These are phyloP conservation scores for Coemansia sp. DNA, from an alignment of 192 early-diverging fungal species.

Conservation along the genomic window DNA sequence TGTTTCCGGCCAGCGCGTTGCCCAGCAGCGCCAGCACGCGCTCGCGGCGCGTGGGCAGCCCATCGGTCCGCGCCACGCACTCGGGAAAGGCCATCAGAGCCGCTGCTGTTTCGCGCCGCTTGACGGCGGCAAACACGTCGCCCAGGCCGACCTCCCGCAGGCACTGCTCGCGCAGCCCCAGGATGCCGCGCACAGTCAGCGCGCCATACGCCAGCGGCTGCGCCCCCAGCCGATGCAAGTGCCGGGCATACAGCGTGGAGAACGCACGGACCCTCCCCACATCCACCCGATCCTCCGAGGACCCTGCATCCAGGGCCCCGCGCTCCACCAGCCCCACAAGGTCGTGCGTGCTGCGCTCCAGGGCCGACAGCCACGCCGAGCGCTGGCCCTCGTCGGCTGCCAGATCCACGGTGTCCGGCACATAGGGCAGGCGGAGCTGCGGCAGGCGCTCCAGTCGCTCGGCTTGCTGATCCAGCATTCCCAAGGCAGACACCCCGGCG, in stretches of 20 bases:
- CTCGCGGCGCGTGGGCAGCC: slow-evolving; percentile 30
- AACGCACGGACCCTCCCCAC: slow-evolving; percentile 48
- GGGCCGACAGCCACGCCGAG: slow-evolving; percentile 71
- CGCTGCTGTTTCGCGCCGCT: slow-evolving; percentile 61
- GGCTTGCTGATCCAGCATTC: slow-evolving; percentile 63
- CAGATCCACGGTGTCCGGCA: slow-evolving; percentile 70
- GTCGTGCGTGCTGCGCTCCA: slow-evolving; percentile 65
- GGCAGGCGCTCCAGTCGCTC: slow-evolving; percentile 59
- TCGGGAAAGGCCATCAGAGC: slow-evolving; percentile 58
- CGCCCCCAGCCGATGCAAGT: slow-evolving; percentile 60
- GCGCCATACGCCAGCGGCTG: slow-evolving; percentile 74
- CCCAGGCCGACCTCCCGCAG: slow-evolving; percentile 77
- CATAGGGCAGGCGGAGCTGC: slow-evolving; percentile 58
- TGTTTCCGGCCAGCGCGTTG: slow-evolving; percentile 78
- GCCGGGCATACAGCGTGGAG: slow-evolving; percentile 64
- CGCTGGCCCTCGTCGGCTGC: slow-evolving; percentile 56
- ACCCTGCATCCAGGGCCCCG: slow-evolving; percentile 20
- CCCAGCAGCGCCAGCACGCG: slow-evolving; percentile 50
- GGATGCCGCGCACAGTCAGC: slow-evolving; percentile 66
- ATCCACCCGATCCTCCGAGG: not conserved
- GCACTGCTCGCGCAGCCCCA: slow-evolving; percentile 79
- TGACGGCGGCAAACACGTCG: slow-evolving; percentile 73
- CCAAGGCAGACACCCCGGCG: slow-evolving; percentile 55
- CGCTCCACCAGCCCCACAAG: slow-evolving; percentile 61
- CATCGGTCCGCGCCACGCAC: slow-evolving; percentile 56